Evolutionary conservation across 2,329 filamentous ascomycete genomes (phyloP).

Genomic region (Colletotrichum spaethianum): DNA sequence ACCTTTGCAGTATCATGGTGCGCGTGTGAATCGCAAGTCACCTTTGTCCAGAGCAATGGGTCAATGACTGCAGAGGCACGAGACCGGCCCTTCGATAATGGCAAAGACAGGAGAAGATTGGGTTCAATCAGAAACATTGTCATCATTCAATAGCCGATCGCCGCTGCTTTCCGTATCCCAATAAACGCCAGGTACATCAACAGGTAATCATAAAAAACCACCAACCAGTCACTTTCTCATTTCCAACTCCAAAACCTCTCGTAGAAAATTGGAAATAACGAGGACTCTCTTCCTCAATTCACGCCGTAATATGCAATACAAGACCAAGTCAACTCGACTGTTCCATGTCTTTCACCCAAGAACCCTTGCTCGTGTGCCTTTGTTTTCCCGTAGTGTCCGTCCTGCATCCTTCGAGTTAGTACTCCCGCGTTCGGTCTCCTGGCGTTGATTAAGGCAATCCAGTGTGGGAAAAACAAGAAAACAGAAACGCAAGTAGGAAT

Average conservation of each 20-base stretch:
- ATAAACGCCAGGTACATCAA: slow-evolving; percentile 21
- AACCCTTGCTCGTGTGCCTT: background rate
- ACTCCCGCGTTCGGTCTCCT: slow-evolving; percentile 27
- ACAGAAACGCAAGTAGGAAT: slow-evolving; percentile 18
- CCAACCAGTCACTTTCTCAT: background rate
- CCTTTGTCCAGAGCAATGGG: too few relatives aligned
- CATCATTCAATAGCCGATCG: slow-evolving; percentile 14
- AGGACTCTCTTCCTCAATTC: background rate
- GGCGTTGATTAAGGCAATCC: slow-evolving; percentile 2
- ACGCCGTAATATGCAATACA: slow-evolving; percentile 16
- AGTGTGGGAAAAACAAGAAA: background rate
- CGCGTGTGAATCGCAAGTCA: background rate
- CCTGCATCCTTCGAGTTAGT: slow-evolving; percentile 27
- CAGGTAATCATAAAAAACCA: background rate
- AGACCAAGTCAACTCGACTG: background rate
- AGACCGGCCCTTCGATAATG: too few relatives aligned
- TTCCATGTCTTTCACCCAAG: background rate
- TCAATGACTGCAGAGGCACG: too few relatives aligned
- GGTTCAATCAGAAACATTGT: slow-evolving; percentile 8
- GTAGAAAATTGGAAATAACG: background rate
- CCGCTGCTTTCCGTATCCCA: slow-evolving; percentile 10
- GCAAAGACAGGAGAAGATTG: background rate
- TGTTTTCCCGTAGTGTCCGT: background rate
- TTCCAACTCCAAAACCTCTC: slow-evolving; percentile 3
- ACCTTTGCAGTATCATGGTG: background rate